Evolutionary conservation across 1,284 basidiomycete genomes (phyloP).

Genomic region (Sporisorium scitamineum): DNA sequence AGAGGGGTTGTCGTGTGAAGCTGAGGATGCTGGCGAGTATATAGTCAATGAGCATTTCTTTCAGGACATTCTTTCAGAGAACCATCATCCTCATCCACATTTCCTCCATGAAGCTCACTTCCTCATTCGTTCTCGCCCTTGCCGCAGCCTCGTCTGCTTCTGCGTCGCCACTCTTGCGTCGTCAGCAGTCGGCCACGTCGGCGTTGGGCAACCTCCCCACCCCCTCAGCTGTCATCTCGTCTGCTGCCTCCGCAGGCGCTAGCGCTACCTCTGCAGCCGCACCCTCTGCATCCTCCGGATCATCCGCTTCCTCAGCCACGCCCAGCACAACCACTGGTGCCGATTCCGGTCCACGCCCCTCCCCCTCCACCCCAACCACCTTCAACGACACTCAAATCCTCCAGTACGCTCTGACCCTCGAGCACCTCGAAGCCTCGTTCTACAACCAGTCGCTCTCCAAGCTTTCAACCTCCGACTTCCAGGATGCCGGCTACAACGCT

Average conservation of each 20-base stretch:
- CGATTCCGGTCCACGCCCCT: not conserved
- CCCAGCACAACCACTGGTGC: not conserved
- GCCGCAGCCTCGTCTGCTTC: constrained; percentile 32
- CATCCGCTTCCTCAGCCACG: not conserved
- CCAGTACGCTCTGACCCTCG: constrained; percentile 59
- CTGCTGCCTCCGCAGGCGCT: not conserved
- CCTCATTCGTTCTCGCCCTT: constrained; percentile 35
- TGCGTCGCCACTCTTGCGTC: constrained; percentile 25
- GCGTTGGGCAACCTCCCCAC: constrained; percentile 5
- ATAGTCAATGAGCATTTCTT: constrained; percentile 8
- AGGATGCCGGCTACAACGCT: constrained; percentile 44
- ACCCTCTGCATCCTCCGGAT: not conserved
- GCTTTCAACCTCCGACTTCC: constrained; percentile 35
- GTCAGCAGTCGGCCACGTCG: constrained; percentile 12
- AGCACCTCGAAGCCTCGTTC: constrained; percentile 58
- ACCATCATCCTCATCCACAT: not conserved
- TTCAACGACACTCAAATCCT: constrained; percentile 56
- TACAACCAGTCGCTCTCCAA: constrained; percentile 53
- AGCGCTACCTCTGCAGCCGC: not conserved
- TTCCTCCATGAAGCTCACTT: constrained; percentile 34
- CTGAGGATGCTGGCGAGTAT: constrained; percentile 7
- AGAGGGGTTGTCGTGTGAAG: not conserved
- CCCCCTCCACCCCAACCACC: constrained; percentile 1
- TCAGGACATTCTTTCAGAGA: not conserved
- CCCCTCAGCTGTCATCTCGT: constrained; percentile 3